Base-by-base conservation (phyloP, 2,329 filamentous ascomycete genomes). In the Fusarium sp. region DNA sequence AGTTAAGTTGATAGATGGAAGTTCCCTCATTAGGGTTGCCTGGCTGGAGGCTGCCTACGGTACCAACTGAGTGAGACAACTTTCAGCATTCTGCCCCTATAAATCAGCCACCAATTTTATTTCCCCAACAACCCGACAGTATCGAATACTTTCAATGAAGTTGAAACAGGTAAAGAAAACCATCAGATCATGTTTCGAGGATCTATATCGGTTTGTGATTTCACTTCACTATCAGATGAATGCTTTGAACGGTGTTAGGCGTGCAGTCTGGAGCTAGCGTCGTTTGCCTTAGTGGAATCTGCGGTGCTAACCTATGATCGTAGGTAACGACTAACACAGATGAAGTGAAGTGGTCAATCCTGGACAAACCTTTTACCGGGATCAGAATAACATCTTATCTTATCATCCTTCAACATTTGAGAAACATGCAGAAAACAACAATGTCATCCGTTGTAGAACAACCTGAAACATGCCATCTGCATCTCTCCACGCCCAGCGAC, bases 391-490 rank as follows among this genome's bases (percentile, higher is more conserved):
- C 47, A 68, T 56, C 43, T 67, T 43, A 32, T 59, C 25, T 64
- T 50, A 35, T 47, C 33, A 12, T 32, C 1, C 21, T n/a, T 25
- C 16, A 37, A 43, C 44, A 56, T 10, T 8, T 11, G 18, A 25
- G 21, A 16, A n/a, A 37, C 6, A 44, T 18, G 10, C 44, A 19
- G 6, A 44, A 50, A n/a, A 43, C 5, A 23, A 15, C 40, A 42
- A 33, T 43, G 16, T 64, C 47, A 16, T 40, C 35, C 21, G 47
- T 40, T 68, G 38, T 53, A 53, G 35, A 53, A 54, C 58, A 43
- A 70, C 67, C 67, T 77, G 74, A 78, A 78, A 78, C 76, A 32
- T 60, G 28, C 43, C 68, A 46, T 59, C 46, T 73, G 71, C 63
- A 60, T 76, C 71, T 73, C 38, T 69, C 73, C 69, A 77, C 76